phyloP scores from a whole-genome alignment of 2,329 filamentous ascomycete species.

The Knufia fluminis region DNA sequence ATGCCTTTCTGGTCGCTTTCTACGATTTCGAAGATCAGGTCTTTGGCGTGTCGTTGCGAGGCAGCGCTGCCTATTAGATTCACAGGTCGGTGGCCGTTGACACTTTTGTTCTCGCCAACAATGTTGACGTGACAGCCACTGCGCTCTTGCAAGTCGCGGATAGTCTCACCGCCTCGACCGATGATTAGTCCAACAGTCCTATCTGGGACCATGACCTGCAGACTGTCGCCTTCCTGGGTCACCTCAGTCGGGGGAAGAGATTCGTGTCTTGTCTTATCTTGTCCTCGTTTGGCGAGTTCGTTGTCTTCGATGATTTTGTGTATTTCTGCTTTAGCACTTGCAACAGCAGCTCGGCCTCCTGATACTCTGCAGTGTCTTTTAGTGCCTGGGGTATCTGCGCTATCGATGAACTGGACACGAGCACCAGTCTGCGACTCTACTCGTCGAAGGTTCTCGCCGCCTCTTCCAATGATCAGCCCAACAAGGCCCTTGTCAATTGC shows the following conservation, averaged over 20 bases:
- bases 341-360: conserved; percentile 60
- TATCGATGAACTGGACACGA: conserved; percentile 78
- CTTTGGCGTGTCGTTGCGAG: conserved; percentile 68
- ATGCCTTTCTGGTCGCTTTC: conserved; percentile 59
- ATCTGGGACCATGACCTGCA: conserved; percentile 92
- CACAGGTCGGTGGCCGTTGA: conserved; percentile 80
- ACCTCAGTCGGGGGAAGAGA: conserved; percentile 16
- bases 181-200: conserved; percentile 89
- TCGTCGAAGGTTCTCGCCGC: conserved; percentile 77
- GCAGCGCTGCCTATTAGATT: conserved; percentile 75
- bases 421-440: conserved; percentile 76
- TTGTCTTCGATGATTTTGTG: conserved; percentile 83
- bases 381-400: conserved; percentile 59
- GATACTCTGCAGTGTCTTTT: conserved; percentile 80
- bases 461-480: conserved; percentile 80
- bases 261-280: conserved; percentile 18
- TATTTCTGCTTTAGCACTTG: conserved; percentile 72
- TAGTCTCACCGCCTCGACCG: conserved; percentile 86
- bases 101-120: conserved; percentile 82
- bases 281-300: conserved; percentile 44
- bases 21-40: conserved; percentile 86
- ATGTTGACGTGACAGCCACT: conserved; percentile 96
- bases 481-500: conserved; percentile 79
- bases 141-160: conserved; percentile 81
- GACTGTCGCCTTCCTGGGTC: conserved; percentile 65